Conservation (phyloP, 345 rosid species). For the Citrus hindsii region DNA sequence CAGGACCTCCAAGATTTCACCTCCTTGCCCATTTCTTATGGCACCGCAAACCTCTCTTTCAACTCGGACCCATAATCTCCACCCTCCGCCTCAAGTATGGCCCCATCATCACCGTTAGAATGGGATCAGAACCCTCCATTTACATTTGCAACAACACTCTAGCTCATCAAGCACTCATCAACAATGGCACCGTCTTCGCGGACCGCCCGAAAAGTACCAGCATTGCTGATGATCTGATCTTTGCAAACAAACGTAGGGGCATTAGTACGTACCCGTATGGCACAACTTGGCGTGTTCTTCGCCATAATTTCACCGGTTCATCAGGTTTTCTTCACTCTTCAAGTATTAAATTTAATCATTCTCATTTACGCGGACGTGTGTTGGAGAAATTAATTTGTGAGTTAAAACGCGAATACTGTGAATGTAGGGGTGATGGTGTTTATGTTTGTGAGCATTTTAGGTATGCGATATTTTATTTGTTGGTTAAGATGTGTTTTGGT, state of each 20-base stretch:
- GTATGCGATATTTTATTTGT: neutral
- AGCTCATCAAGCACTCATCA: slow-evolving; percentile 14
- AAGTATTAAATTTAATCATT: neutral
- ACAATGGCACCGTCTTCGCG: slow-evolving; percentile 12
- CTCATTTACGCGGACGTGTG: neutral
- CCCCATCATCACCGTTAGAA: slow-evolving; percentile 7
- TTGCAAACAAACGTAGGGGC: neutral
- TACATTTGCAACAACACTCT: slow-evolving; percentile 4
- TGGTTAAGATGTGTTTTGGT: slow-evolving; percentile 2
- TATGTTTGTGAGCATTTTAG: neutral
- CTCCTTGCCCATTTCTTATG: neutral
- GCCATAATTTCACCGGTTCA: slow-evolving; percentile 7
- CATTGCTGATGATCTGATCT: neutral
- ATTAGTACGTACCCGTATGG: slow-evolving; percentile 10
- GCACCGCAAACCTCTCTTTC: neutral
- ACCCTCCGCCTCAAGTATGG: neutral
- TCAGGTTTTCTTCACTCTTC: slow-evolving; percentile 17
- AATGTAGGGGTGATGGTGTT: neutral
- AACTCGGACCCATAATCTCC: neutral
- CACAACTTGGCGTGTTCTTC: slow-evolving; percentile 15
- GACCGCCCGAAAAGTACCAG: neutral
- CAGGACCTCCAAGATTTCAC: neutral
- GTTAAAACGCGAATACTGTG: neutral
- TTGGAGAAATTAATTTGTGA: neutral
- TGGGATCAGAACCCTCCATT: slow-evolving; percentile 8